phyloP scores from a whole-genome alignment of 1,284 basidiomycete species.

The Trichosporon ovoides region DNA sequence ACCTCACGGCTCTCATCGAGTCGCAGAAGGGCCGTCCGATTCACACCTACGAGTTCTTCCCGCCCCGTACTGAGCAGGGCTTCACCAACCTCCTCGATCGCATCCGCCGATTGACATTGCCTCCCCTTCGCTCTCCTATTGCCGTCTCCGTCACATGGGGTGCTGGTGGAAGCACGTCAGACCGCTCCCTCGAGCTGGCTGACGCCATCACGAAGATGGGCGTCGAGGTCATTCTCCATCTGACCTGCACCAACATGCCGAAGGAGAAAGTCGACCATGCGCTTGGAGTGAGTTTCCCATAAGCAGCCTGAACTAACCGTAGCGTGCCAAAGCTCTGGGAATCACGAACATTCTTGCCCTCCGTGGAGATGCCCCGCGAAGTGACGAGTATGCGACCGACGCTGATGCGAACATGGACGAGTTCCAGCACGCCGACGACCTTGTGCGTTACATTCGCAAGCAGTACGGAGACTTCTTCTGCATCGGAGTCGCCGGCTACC shows the following conservation, averaged over 20 bases:
- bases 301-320: not conserved
- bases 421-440: constrained; percentile 84
- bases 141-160: constrained; percentile 93
- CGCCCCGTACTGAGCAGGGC: constrained; percentile 86
- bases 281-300: constrained; percentile 58
- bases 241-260: constrained; percentile 98
- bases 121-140: constrained; percentile 56
- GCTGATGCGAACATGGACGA: constrained; percentile 58
- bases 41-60: constrained; percentile 92
- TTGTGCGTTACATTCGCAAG: constrained; percentile 85
- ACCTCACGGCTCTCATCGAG: constrained; percentile 15
- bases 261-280: constrained; percentile 79
- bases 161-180: constrained; percentile 85
- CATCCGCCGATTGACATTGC: constrained; percentile 63
- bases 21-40: constrained; percentile 53
- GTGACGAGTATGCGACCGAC: constrained; percentile 86
- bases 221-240: constrained; percentile 74
- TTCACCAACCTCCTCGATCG: constrained; percentile 79
- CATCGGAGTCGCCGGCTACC: constrained; percentile 69
- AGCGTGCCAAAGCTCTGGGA: constrained; percentile 75
- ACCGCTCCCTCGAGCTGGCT: constrained; percentile 80
- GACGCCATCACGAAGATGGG: constrained; percentile 55
- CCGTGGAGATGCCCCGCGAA: constrained; percentile 88
- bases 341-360: constrained; percentile 89
- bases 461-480: constrained; percentile 83